Base-by-base conservation (phyloP, 2,329 filamentous ascomycete genomes). In the Neofusicoccum ribis region DNA sequence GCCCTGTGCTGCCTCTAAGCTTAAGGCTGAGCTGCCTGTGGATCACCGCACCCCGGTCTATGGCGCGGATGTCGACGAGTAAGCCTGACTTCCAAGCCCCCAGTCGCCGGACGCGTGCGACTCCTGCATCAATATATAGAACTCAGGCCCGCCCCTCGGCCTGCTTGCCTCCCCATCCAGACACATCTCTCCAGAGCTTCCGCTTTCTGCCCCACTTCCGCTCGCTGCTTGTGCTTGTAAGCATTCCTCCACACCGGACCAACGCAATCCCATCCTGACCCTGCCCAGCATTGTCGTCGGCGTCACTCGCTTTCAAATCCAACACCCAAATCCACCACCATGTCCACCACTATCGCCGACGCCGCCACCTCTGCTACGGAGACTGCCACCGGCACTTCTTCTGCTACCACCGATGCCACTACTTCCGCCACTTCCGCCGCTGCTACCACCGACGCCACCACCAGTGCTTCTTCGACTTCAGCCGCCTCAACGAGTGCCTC, bases 321-420 rank as follows among this genome's bases (percentile, higher is more conserved):
- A 11, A 39, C 47, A 12, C 15, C 20, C 54, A 31, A 27, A 44
- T 46, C 56, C 43, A 12, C 44, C 54, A 47, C 20, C 20, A 60
- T 60, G 56, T 23, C 56, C n/a, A 60, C 56, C 27, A 47, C 56
- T 27, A 58, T 58, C 6, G 27, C 56, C 41, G 31, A 36, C 56
- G 41, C 41, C n/a, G 43, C 56, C 39, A 39, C 56, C 11, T 37
- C 23, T 6, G 56, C 56, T 12, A 14, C 54, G n/a, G 54, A 58
- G 54, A 44, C 23, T 17, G 17, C 50, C 34, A 37, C 31, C 9
- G 4, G 9, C 7, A 39, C 50, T 20, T 17, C 50, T 9, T 6
- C 50, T n/a, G 34, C 12, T 44, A 15, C 34, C 9, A 46, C 20
- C 20, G 20, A 23, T 23, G 20, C 20, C 20, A 23, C 20, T 23